Conservation (phyloP, 371 early-diverging fungal genomes). For the Actinomortierella wolfii region DNA sequence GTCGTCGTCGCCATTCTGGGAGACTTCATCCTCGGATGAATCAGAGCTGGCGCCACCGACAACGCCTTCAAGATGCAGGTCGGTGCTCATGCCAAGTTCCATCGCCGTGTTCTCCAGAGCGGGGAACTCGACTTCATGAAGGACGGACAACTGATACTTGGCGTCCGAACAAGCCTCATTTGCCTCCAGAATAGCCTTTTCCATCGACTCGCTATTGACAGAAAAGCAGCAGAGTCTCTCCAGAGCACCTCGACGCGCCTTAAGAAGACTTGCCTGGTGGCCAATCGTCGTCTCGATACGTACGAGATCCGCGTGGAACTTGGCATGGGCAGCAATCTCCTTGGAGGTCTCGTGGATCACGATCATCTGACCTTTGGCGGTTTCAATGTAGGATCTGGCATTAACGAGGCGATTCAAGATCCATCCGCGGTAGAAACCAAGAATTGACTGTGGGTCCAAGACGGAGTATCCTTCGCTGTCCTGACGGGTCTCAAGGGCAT, state of each 20-base stretch:
- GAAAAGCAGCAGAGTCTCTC: constrained; percentile 46
- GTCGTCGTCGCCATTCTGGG: too few relatives aligned
- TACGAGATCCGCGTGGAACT: constrained; percentile 46
- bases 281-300: constrained; percentile 42
- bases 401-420: constrained; percentile 18
- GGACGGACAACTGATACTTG: constrained; percentile 38
- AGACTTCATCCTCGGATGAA: too few relatives aligned
- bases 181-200: constrained; percentile 21
- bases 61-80: too few relatives aligned
- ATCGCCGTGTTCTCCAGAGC: constrained; percentile 34
- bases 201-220: constrained; percentile 33
- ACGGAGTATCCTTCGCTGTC: constrained; percentile 1
- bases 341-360: constrained; percentile 40
- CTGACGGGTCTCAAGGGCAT: constrained; percentile 6
- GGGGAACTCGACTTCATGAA: constrained; percentile 44
- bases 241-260: constrained; percentile 34
- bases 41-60: too few relatives aligned
- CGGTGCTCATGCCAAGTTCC: constrained; percentile 26
- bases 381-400: constrained; percentile 17
- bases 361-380: constrained; percentile 26
- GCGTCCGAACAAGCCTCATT: constrained; percentile 34
- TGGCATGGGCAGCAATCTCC: constrained; percentile 43
- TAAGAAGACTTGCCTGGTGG: constrained; percentile 42
- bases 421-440: constrained; percentile 19
- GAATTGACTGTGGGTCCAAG: constrained; percentile 7